Percentiles rank a stretch among this genome's conserved stretches.
phyloP scores from a whole-genome alignment of 169 alveolate species.

The Theileria sp. region DNA sequence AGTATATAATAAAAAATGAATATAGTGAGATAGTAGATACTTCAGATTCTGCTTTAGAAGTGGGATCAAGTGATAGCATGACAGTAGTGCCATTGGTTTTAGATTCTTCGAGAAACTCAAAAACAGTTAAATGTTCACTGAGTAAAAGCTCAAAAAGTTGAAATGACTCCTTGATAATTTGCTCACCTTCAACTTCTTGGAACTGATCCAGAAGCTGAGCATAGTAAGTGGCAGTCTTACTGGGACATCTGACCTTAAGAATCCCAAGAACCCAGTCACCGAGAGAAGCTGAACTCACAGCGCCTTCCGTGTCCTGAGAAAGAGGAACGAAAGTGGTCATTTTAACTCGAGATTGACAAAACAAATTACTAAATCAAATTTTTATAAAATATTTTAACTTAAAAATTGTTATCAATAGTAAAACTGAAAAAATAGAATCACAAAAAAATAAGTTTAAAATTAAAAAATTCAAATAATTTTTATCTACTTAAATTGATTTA shows the following conservation, averaged over 20 bases:
- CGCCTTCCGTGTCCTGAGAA: slow-evolving; percentile 75
- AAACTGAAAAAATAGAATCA: not conserved
- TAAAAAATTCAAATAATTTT: not conserved
- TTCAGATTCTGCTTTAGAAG: slow-evolving; percentile 48
- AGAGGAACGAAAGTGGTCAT: slow-evolving; percentile 75
- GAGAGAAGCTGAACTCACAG: slow-evolving; percentile 75
- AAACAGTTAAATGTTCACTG: slow-evolving; percentile 69
- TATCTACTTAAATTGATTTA: too few species aligned
- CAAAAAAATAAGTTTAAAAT: not conserved
- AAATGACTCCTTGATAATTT: slow-evolving; percentile 68
- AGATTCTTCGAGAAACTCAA: slow-evolving; percentile 71
- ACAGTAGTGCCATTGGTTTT: slow-evolving; percentile 66
- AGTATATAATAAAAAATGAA: too few species aligned
- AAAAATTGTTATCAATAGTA: not conserved
- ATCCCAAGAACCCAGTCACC: slow-evolving; percentile 76
- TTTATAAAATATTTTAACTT: too few species aligned
- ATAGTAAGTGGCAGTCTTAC: slow-evolving; percentile 67
- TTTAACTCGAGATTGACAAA: not conserved
- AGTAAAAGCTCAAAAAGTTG: slow-evolving; percentile 70
- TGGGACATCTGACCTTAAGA: slow-evolving; percentile 65
- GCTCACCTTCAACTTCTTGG: slow-evolving; percentile 74
- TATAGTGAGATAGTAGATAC: not conserved
- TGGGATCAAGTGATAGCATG: slow-evolving; percentile 38
- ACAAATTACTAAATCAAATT: not conserved
- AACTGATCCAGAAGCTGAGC: slow-evolving; percentile 68